A percentile compares a stretch with the other conserved stretches of the same genome.
phyloP scores from a whole-genome alignment of 2,329 filamentous ascomycete species.

The Venturia oleaginea region DNA sequence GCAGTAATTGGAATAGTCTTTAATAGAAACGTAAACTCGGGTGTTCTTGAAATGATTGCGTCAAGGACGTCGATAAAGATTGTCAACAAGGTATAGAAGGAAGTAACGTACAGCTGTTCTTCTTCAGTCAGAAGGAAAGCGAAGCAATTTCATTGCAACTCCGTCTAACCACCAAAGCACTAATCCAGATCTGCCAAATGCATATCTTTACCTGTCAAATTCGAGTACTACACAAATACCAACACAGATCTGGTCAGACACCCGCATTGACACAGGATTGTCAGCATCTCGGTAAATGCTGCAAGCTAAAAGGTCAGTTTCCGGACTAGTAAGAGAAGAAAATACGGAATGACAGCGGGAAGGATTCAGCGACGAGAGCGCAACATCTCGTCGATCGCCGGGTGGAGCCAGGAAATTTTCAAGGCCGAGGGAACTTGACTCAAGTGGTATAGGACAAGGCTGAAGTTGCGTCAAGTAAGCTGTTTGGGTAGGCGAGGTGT shows the following conservation, averaged over 20 bases:
- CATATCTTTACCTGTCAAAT: background rate
- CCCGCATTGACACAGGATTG: background rate
- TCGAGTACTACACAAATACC: background rate
- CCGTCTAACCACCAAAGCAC: background rate
- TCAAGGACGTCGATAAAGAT: background rate
- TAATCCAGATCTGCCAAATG: background rate
- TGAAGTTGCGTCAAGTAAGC: background rate
- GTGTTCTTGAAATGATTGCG: background rate
- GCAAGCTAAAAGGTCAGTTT: background rate
- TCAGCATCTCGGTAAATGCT: background rate
- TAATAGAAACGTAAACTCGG: background rate
- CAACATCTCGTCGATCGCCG: conserved; percentile 1
- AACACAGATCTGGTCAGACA: background rate
- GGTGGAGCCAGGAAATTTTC: background rate
- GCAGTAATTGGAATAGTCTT: background rate
- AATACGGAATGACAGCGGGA: conserved; percentile 1
- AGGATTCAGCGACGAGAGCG: conserved; percentile 1
- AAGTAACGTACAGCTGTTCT: background rate
- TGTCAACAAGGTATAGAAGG: background rate
- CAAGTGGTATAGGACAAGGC: conserved; percentile 1
- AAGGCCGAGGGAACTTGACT: background rate
- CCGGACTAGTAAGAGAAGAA: background rate
- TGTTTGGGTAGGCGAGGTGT: background rate
- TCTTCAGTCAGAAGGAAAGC: background rate
- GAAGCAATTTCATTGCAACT: background rate